Evolutionary conservation across 2,329 filamentous ascomycete species (phyloP).

Genomic region (Colletotrichum aenigma): DNA sequence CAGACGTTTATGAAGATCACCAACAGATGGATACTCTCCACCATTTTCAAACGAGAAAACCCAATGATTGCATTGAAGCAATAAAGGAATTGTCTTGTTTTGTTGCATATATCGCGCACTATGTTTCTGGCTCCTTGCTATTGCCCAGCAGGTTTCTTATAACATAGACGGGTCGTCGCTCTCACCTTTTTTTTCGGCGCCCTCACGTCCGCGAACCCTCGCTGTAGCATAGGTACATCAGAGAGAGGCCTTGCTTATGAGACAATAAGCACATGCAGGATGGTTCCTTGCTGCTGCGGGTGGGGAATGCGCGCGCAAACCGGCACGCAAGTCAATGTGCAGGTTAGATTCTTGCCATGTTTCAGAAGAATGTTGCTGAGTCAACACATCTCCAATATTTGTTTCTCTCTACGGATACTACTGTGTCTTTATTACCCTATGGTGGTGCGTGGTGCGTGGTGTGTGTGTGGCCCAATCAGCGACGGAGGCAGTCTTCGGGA

Average conservation of each 20-base stretch:
- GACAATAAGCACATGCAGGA: neutral
- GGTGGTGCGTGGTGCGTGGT: fast-evolving
- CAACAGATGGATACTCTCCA: constrained; percentile 1
- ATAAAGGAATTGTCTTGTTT: neutral
- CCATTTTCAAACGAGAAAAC: neutral
- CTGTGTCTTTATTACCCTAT: neutral
- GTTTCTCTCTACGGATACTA: neutral
- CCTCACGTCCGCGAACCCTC: neutral
- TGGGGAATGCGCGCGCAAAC: neutral
- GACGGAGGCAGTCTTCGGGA: neutral
- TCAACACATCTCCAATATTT: neutral
- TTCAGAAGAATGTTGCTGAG: neutral
- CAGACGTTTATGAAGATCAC: neutral
- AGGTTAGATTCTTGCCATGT: neutral
- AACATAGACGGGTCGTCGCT: neutral
- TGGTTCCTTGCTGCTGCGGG: neutral
- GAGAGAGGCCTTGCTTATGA: neutral
- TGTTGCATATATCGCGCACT: neutral
- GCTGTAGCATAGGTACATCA: neutral
- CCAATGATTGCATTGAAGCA: neutral
- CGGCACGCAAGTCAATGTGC: neutral
- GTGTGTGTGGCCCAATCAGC: neutral
- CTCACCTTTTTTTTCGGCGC: neutral
- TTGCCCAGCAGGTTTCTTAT: neutral
- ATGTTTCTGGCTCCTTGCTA: neutral